These are phyloP conservation scores for Tagetes patula DNA, from an alignment of 129 eudicot species.

Conservation along the genomic window DNA sequence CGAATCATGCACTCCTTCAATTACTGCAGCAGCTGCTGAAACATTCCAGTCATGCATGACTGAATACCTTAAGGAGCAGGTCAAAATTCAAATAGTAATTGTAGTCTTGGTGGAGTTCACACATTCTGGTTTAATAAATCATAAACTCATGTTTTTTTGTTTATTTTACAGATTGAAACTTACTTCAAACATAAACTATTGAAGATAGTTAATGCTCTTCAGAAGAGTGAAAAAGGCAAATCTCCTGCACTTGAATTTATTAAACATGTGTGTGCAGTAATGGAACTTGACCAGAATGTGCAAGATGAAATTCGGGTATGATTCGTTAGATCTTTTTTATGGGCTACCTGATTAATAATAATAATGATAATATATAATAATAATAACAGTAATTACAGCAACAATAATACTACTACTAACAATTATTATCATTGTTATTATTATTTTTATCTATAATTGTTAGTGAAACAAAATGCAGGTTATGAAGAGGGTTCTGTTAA, in stretches of 20 bases:
- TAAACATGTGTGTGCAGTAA: constrained; percentile 80
- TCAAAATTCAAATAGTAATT: constrained; percentile 14
- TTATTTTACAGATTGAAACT: constrained; percentile 58
- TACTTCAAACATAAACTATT: constrained; percentile 74
- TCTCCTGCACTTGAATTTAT: constrained; percentile 81
- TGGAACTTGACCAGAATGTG: constrained; percentile 81
- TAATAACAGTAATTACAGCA: too few species aligned
- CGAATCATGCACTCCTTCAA: constrained; percentile 87
- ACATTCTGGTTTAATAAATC: constrained; percentile 9
- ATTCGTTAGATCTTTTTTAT: neutral
- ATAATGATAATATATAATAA: too few species aligned
- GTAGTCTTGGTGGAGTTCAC: neutral
- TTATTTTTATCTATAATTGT: neutral
- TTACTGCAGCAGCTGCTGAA: constrained; percentile 84
- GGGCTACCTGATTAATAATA: neutral
- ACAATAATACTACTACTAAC: too few species aligned
- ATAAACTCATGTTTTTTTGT: constrained; percentile 18
- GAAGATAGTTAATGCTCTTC: constrained; percentile 58
- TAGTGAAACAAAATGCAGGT: constrained; percentile 44
- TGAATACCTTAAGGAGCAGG: constrained; percentile 75
- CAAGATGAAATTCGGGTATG: constrained; percentile 89
- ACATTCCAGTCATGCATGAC: constrained; percentile 54
- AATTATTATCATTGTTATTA: neutral
- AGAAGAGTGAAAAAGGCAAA: constrained; percentile 47
- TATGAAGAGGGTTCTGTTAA: constrained; percentile 76